Conservation (phyloP, 2,329 filamentous ascomycete species). For the Hypoxylon sp. region DNA sequence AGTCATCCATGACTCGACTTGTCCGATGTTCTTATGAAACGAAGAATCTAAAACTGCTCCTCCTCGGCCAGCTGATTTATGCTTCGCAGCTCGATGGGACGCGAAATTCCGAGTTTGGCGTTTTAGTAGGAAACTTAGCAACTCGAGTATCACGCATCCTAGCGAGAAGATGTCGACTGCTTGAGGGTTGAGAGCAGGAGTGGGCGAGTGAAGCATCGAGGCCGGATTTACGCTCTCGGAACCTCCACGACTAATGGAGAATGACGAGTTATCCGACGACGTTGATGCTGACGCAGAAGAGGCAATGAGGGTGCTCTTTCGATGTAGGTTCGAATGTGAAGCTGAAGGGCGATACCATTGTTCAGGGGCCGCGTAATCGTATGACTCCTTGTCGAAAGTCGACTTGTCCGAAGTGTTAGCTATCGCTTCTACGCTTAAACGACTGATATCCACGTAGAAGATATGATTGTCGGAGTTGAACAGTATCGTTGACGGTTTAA, state of each 20-base stretch:
- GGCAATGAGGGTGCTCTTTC: conserved; percentile 51
- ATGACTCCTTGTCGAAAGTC: conserved; percentile 75
- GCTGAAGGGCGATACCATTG: conserved; percentile 64
- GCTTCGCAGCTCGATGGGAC: conserved; percentile 74
- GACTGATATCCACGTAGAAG: conserved; percentile 74
- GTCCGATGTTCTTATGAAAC: conserved; percentile 78
- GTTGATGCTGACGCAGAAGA: conserved; percentile 49
- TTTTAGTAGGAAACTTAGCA: conserved; percentile 77
- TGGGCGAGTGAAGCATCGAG: conserved; percentile 56
- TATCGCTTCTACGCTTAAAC: conserved; percentile 60
- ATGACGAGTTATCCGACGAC: conserved; percentile 56
- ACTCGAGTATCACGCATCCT: conserved; percentile 78
- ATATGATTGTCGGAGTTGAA: conserved; percentile 75
- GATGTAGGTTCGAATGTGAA: conserved; percentile 50
- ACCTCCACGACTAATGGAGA: conserved; percentile 56
- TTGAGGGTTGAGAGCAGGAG: conserved; percentile 64
- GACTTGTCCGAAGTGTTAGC: conserved; percentile 59
- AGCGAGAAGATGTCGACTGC: conserved; percentile 80
- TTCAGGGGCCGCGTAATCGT: conserved; percentile 81
- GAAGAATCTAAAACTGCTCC: conserved; percentile 76
- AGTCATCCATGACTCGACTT: conserved; percentile 77
- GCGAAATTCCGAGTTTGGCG: conserved; percentile 75
- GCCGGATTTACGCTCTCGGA: conserved; percentile 50
- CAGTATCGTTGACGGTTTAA: conserved; percentile 78
- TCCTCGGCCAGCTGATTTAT: conserved; percentile 69